These are phyloP conservation scores for Colletotrichum abscissum DNA, from an alignment of 2,329 filamentous ascomycete genomes.

Conservation along the genomic window DNA sequence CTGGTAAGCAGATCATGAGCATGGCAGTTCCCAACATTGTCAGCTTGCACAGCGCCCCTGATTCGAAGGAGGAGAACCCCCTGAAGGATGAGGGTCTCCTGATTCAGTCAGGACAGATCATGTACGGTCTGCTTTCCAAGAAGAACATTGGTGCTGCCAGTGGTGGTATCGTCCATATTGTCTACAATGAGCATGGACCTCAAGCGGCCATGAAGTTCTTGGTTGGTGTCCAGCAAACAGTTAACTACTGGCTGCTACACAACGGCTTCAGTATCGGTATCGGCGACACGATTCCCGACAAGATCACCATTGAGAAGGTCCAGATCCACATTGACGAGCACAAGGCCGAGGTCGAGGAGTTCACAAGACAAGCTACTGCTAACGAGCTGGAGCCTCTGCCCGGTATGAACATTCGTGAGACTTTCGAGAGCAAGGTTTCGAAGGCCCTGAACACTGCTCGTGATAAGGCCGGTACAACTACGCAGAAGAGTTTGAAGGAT, in stretches of 20 bases:
- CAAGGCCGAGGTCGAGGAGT: conserved; percentile 81
- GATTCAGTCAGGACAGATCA: conserved; percentile 87
- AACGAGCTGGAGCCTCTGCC: conserved; percentile 93
- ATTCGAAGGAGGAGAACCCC: conserved; percentile 68
- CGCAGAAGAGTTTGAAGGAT: conserved; percentile 92
- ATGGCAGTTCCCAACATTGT: conserved; percentile 90
- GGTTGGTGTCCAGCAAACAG: conserved; percentile 92
- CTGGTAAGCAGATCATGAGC: conserved; percentile 96
- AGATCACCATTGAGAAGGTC: conserved; percentile 84
- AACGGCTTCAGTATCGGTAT: conserved; percentile 98
- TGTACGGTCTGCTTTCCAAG: conserved; percentile 93
- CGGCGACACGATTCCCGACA: conserved; percentile 95
- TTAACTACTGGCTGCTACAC: conserved; percentile 97
- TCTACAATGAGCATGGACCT: conserved; percentile 93
- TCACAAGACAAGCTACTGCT: conserved; percentile 82
- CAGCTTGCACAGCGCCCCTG: conserved; percentile 78
- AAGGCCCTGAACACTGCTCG: conserved; percentile 94
- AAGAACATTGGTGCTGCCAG: conserved; percentile 91
- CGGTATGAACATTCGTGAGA: conserved; percentile 98
- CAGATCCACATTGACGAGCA: conserved; percentile 83
- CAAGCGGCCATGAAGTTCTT: conserved; percentile 93
- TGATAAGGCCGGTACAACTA: conserved; percentile 94
- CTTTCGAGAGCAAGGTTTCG: conserved; percentile 97
- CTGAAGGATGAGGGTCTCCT: conserved; percentile 82
- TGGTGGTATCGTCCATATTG: conserved; percentile 93